A percentile compares a stretch with the other conserved stretches of the same genome.
Evolutionary conservation across 306 rosid species (phyloP).

Genomic region (Sicyos edulis): DNA sequence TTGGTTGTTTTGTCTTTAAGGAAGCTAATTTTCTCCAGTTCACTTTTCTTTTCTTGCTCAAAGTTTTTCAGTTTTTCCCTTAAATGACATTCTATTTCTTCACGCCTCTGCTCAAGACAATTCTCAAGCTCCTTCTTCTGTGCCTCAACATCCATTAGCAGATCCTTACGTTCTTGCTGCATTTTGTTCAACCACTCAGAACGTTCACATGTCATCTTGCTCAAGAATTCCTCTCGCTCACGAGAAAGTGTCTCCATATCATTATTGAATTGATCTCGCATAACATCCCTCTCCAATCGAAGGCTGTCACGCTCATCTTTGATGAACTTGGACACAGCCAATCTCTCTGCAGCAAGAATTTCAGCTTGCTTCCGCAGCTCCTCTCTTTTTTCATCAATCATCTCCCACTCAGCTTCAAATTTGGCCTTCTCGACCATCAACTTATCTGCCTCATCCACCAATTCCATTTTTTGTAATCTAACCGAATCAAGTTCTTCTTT

Average conservation of each 20-base stretch:
- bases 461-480: constrained; percentile 66
- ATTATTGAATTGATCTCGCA: constrained; percentile 55
- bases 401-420: constrained; percentile 95
- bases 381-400: constrained; percentile 81
- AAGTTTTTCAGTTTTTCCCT: constrained; percentile 60
- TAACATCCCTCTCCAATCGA: constrained; percentile 54
- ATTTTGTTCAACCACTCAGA: constrained; percentile 81
- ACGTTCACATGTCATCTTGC: constrained; percentile 69
- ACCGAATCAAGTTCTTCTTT: constrained; percentile 87
- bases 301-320: constrained; percentile 70
- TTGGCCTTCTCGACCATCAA: constrained; percentile 75
- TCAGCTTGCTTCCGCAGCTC: constrained; percentile 64
- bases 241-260: constrained; percentile 55
- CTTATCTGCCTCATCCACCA: constrained; percentile 66
- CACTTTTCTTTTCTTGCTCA: constrained; percentile 70
- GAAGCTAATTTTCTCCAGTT: constrained; percentile 49
- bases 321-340: constrained; percentile 52
- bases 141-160: constrained; percentile 67
- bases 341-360: constrained; percentile 55
- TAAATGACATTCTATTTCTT: constrained; percentile 77
- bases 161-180: constrained; percentile 82
- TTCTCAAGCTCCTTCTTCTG: constrained; percentile 66
- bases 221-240: constrained; percentile 84
- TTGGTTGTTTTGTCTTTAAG: constrained; percentile 64
- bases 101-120: constrained; percentile 77